Evolutionary conservation across 345 rosid genomes (phyloP).

Genomic region (Arabidopsis arenosa): DNA sequence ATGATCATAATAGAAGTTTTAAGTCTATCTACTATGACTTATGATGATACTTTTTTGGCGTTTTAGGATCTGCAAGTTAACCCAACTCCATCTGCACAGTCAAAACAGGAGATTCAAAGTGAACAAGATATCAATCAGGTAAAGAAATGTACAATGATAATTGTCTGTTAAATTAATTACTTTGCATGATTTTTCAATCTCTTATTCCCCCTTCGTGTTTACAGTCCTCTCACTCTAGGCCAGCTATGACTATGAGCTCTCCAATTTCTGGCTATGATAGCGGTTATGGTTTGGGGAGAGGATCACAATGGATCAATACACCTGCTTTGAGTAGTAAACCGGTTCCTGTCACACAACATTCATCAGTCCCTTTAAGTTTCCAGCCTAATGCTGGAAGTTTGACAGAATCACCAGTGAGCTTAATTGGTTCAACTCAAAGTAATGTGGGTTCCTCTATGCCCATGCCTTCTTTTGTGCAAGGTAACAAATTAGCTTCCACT

Average conservation of each 20-base stretch:
- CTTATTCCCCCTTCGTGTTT: conserved; percentile 6
- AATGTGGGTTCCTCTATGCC: conserved; percentile 23
- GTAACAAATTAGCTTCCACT: conserved; percentile 23
- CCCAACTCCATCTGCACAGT: conserved; percentile 71
- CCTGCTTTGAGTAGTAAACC: conserved; percentile 40
- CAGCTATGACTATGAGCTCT: conserved; percentile 31
- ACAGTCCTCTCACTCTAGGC: conserved; percentile 26
- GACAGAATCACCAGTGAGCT: conserved; percentile 26
- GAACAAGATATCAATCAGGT: conserved; percentile 33
- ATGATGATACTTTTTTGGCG: conserved; percentile 8
- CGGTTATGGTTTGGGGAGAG: conserved; percentile 40
- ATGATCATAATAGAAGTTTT: background rate
- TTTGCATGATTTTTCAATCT: background rate
- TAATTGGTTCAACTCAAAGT: conserved; percentile 33
- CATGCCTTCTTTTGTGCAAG: conserved; percentile 43
- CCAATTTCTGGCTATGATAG: conserved; percentile 31
- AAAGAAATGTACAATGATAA: conserved; percentile 7
- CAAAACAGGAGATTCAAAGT: conserved; percentile 42
- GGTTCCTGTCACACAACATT: conserved; percentile 18
- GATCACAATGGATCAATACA: conserved; percentile 37
- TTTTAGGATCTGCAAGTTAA: conserved; percentile 91
- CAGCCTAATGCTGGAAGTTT: conserved; percentile 34
- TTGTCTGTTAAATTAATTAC: background rate
- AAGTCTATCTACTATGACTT: background rate
- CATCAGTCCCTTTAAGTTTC: conserved; percentile 31